These are phyloP conservation scores for Termitomyces sp. DNA, from an alignment of 768 basidiomycete species.

Conservation along the genomic window DNA sequence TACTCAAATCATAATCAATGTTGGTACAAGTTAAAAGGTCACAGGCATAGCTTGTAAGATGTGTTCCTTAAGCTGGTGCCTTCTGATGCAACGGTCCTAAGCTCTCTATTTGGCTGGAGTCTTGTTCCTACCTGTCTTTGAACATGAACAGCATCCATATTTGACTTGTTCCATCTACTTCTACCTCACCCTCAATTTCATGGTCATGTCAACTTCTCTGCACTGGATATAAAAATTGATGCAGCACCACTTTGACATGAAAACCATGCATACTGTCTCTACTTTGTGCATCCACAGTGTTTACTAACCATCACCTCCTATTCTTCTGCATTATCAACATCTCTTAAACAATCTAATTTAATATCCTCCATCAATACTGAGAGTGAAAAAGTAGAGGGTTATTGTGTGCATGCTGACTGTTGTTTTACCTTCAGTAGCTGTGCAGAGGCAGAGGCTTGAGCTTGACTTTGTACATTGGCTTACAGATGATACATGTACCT, in stretches of 20 bases:
- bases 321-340: slow-evolving; percentile 14
- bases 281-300: slow-evolving; percentile 62
- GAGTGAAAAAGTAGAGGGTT: slow-evolving; percentile 53
- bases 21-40: too few species aligned
- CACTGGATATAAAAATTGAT: slow-evolving; percentile 23
- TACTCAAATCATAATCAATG: too few species aligned
- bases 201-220: slow-evolving; percentile 31
- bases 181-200: slow-evolving; percentile 28
- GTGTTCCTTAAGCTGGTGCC: too few species aligned
- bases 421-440: slow-evolving; percentile 59
- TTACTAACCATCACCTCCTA: slow-evolving; percentile 29
- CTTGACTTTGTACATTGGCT: slow-evolving; percentile 15
- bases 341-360: slow-evolving; percentile 16
- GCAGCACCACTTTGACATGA: slow-evolving; percentile 69
- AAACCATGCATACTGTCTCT: slow-evolving; percentile 83
- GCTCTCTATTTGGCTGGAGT: slow-evolving; percentile 48
- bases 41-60: too few species aligned
- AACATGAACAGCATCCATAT: slow-evolving; percentile 23
- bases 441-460: slow-evolving; percentile 44
- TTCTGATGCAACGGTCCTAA: slow-evolving; percentile 39
- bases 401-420: slow-evolving; percentile 75
- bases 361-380: slow-evolving; percentile 24
- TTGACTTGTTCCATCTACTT: slow-evolving; percentile 23
- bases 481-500: slow-evolving; percentile 4
- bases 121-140: slow-evolving; percentile 29